Percentiles rank a stretch among this genome's conserved stretches.
phyloP scores from a whole-genome alignment of 2,329 filamentous ascomycete species.

The Fusarium sarcochroum region DNA sequence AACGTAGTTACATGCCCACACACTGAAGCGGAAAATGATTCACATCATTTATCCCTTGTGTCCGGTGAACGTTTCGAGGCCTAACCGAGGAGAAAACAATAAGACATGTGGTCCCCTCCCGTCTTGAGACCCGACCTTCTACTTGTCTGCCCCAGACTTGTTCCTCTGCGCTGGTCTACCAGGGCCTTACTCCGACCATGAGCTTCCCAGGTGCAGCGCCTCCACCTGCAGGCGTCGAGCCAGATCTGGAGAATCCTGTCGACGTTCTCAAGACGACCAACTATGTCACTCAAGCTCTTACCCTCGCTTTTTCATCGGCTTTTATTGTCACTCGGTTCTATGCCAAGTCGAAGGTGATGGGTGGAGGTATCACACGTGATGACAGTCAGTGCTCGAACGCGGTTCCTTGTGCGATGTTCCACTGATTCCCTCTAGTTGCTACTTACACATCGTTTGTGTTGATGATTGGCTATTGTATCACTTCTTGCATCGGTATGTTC shows the following conservation, averaged over 20 bases:
- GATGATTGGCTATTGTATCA: constrained; percentile 37
- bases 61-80: neutral
- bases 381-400: constrained; percentile 21
- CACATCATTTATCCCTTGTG: neutral
- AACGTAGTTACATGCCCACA: neutral
- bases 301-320: constrained; percentile 9
- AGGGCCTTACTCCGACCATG: constrained; percentile 14
- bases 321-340: constrained; percentile 33
- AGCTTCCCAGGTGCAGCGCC: constrained; percentile 31
- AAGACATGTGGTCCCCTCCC: neutral
- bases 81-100: neutral
- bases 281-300: constrained; percentile 36
- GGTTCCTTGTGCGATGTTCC: neutral
- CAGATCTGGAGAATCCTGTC: constrained; percentile 23
- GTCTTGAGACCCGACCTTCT: neutral
- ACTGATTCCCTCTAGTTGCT: constrained; percentile 12
- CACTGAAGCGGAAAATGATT: neutral
- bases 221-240: constrained; percentile 27
- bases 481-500: constrained; percentile 26
- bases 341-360: constrained; percentile 31
- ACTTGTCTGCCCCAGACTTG: neutral
- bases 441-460: constrained; percentile 38
- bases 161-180: neutral
- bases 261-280: constrained; percentile 34
- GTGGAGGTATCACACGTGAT: constrained; percentile 25